Conservation (phyloP, 2,329 filamentous ascomycete genomes). For the Colletotrichum tropicicola region DNA sequence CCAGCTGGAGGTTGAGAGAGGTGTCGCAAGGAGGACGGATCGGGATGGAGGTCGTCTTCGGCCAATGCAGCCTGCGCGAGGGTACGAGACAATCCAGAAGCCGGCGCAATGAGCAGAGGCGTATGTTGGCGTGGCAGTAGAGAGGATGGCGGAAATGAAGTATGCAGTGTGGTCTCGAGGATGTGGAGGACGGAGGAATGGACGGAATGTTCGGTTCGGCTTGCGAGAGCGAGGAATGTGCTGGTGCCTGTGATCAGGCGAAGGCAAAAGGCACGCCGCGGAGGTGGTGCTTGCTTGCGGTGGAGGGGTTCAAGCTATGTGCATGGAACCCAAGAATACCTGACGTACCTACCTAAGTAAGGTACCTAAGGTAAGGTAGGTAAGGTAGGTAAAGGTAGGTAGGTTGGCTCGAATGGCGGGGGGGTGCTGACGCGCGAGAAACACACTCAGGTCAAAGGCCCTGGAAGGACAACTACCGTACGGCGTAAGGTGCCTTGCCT, state of each 20-base stretch:
- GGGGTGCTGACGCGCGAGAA: slow-evolving; percentile 14
- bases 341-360: too few relatives aligned
- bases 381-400: too few relatives aligned
- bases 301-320: slow-evolving; percentile 17
- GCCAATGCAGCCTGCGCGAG: not conserved
- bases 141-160: not conserved
- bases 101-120: not conserved
- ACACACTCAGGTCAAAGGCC: not conserved
- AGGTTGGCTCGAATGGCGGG: slow-evolving; percentile 11
- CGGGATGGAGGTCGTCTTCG: slow-evolving; percentile 5
- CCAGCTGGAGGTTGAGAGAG: not conserved
- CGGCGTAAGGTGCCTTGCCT: not conserved
- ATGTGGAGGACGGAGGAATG: not conserved
- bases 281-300: too few relatives aligned
- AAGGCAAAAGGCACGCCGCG: not conserved
- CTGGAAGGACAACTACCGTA: not conserved
- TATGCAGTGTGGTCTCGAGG: not conserved
- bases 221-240: not conserved
- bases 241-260: too few relatives aligned
- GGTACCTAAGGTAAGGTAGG: too few relatives aligned
- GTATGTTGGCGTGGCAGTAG: slow-evolving; percentile 7
- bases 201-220: not conserved
- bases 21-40: slow-evolving; percentile 9
- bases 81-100: not conserved
- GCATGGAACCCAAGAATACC: too few relatives aligned